Evolutionary conservation across 441 rosid species (phyloP).

Genomic region (Lepidium campestre): DNA sequence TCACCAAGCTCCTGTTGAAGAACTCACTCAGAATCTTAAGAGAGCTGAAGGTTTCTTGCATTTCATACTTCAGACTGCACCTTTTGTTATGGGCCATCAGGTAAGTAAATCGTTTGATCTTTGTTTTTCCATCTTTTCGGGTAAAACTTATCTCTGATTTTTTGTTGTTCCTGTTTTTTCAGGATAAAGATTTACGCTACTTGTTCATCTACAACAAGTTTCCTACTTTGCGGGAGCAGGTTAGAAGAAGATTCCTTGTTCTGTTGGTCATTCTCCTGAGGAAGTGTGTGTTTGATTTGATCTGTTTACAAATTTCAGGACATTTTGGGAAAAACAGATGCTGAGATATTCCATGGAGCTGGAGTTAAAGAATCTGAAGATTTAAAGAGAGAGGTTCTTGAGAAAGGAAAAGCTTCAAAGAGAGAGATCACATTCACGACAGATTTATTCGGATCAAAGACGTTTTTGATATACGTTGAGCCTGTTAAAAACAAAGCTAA

Average conservation of each 20-base stretch:
- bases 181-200: conserved; percentile 87
- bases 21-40: conserved; percentile 70
- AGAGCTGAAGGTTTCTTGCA: conserved; percentile 97
- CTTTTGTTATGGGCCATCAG: conserved; percentile 89
- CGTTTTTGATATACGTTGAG: conserved; percentile 85
- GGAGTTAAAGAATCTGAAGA: conserved; percentile 96
- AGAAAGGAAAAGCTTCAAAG: conserved; percentile 82
- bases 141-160: neutral
- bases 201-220: conserved; percentile 93
- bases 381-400: conserved; percentile 86
- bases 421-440: conserved; percentile 91
- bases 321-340: conserved; percentile 83
- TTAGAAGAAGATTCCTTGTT: conserved; percentile 14
- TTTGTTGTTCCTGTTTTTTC: neutral
- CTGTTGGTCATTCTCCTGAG: neutral
- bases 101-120: neutral
- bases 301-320: conserved; percentile 46
- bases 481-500: conserved; percentile 88
- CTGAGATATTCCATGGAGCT: conserved; percentile 81
- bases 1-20: conserved; percentile 81
- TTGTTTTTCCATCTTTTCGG: neutral
- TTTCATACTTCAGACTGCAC: conserved; percentile 90
- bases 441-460: conserved; percentile 76
- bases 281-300: neutral
- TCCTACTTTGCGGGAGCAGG: conserved; percentile 80